Conservation (phyloP, 495 filamentous ascomycete genomes). For the Penicillium argentinense region DNA sequence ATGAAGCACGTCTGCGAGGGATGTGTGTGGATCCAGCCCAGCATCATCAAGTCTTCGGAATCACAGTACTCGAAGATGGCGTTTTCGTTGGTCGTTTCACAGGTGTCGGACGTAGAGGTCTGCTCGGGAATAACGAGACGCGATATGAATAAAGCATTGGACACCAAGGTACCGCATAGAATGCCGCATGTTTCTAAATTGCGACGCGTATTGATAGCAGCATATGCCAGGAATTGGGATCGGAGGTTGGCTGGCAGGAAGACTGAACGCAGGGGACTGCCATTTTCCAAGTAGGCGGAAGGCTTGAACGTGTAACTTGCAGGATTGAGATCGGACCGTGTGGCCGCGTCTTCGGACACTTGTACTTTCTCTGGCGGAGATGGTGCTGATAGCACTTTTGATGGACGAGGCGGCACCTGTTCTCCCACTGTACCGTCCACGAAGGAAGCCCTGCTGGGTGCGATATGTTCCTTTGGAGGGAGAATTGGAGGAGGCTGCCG, state of each 20-base stretch:
- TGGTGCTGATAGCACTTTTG: constrained; percentile 29
- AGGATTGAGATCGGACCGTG: constrained; percentile 39
- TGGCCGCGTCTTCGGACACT: constrained; percentile 23
- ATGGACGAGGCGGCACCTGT: constrained; percentile 23
- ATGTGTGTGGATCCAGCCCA: constrained; percentile 99
- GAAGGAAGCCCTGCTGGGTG: constrained; percentile 17
- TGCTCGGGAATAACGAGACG: constrained; percentile 90
- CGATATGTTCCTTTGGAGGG: constrained; percentile 48
- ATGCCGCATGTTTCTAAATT: constrained; percentile 96
- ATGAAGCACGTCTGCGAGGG: constrained; percentile 97
- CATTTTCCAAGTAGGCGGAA: constrained; percentile 84
- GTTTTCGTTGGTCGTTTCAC: constrained; percentile 84
- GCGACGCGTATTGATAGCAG: constrained; percentile 68
- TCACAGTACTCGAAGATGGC: constrained; percentile 86
- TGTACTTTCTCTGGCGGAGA: constrained; percentile 38
- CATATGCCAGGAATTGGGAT: constrained; percentile 65
- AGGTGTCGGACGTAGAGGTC: constrained; percentile 84
- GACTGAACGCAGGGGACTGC: constrained; percentile 78
- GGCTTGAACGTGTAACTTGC: constrained; percentile 77
- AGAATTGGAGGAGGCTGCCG: constrained; percentile 44
- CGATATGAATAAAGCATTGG: constrained; percentile 89
- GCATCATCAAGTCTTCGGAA: constrained; percentile 77
- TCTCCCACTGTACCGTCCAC: constrained; percentile 17
- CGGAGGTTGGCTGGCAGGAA: constrained; percentile 81
- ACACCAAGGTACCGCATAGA: constrained; percentile 84